Evolutionary conservation across 208 protist genomes (phyloP).

Genomic region (Leishmania turanica): DNA sequence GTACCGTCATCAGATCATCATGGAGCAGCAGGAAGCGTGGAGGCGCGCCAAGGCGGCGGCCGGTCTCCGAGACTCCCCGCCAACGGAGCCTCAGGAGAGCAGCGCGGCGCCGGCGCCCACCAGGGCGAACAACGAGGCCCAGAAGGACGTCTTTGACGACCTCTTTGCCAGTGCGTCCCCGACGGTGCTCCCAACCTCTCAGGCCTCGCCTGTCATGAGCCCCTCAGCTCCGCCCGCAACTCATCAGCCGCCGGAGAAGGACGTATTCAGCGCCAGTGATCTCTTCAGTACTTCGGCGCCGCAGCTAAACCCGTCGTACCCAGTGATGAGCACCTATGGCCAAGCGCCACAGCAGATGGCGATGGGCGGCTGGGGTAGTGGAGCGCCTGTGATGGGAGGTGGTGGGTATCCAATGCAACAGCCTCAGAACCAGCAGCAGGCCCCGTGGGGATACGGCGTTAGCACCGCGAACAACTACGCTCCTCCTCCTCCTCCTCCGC

Average conservation of each 20-base stretch:
- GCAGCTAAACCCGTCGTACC: constrained; percentile 31
- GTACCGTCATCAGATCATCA: constrained; percentile 60
- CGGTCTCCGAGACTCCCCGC: constrained; percentile 11
- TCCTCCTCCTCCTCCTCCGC: background rate
- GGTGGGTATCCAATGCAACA: constrained; percentile 25
- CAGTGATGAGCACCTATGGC: constrained; percentile 16
- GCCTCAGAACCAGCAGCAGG: constrained; percentile 19
- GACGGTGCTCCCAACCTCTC: constrained; percentile 6
- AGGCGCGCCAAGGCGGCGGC: constrained; percentile 37
- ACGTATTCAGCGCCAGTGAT: constrained; percentile 57
- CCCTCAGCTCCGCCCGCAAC: constrained; percentile 8
- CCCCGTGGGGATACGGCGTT: background rate
- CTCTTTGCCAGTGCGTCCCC: constrained; percentile 59
- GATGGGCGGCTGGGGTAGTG: constrained; percentile 26
- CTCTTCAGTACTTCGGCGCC: constrained; percentile 42
- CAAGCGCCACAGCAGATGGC: constrained; percentile 12
- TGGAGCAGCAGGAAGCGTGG: constrained; percentile 80
- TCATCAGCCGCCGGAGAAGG: constrained; percentile 30
- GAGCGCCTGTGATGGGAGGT: constrained; percentile 21
- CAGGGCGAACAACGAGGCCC: background rate
- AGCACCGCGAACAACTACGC: background rate
- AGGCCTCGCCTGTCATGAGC: constrained; percentile 1
- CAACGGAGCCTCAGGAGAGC: constrained; percentile 1
- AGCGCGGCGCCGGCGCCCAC: background rate
- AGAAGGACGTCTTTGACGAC: constrained; percentile 71